Evolutionary conservation across 1,284 basidiomycete genomes (phyloP).

Genomic region (Apiotrichum laibachii): DNA sequence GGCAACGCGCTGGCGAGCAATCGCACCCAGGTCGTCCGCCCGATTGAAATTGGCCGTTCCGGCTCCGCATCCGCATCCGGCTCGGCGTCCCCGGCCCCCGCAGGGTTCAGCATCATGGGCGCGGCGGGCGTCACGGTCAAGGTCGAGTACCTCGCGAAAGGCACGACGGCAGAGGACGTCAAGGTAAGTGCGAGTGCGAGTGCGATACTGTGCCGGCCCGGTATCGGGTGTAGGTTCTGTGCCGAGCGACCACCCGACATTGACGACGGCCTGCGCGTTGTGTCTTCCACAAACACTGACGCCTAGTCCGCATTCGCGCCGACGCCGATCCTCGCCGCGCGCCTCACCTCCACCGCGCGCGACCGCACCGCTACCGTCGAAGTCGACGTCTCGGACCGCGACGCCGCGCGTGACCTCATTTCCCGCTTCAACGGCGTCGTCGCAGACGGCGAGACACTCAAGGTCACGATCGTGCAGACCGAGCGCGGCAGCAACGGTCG

Average conservation of each 20-base stretch:
- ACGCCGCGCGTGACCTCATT: constrained; percentile 66
- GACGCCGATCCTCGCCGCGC: constrained; percentile 63
- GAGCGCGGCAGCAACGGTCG: background rate
- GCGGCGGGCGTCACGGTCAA: constrained; percentile 63
- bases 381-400: constrained; percentile 66
- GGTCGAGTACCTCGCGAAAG: constrained; percentile 68
- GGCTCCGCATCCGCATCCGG: constrained; percentile 28
- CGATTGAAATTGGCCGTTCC: background rate
- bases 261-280: too few relatives aligned
- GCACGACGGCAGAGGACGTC: constrained; percentile 79
- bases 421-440: constrained; percentile 72
- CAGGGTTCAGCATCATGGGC: constrained; percentile 66
- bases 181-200: constrained; percentile 54
- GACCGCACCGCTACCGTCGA: constrained; percentile 61
- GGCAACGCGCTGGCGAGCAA: background rate
- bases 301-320: constrained; percentile 74
- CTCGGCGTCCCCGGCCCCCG: background rate
- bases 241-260: too few relatives aligned
- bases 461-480: constrained; percentile 56
- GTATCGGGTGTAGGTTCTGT: too few relatives aligned
- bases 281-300: background rate
- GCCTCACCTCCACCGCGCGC: constrained; percentile 45
- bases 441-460: constrained; percentile 72
- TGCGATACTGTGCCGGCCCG: too few relatives aligned
- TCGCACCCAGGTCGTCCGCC: background rate